Percentiles rank a stretch among this genome's conserved stretches.
Evolutionary conservation across 2,329 filamentous ascomycete species (phyloP).

Genomic region (Septoria petroselini): DNA sequence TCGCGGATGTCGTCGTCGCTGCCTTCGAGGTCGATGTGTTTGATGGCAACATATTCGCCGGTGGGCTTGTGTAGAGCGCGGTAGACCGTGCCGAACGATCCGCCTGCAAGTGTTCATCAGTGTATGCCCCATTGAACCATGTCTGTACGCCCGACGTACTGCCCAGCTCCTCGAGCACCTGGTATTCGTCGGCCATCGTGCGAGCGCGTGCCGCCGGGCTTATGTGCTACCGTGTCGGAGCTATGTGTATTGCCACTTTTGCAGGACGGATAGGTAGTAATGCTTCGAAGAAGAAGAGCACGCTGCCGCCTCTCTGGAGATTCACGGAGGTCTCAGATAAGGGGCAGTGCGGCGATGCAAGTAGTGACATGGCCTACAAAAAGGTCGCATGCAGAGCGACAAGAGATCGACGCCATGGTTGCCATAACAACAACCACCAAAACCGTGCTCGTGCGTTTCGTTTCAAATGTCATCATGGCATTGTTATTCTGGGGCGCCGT

Average conservation of each 20-base stretch:
- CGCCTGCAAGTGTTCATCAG: constrained; percentile 54
- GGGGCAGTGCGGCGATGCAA: not conserved
- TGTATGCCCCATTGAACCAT: not conserved
- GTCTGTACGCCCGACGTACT: constrained; percentile 57
- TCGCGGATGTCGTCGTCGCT: constrained; percentile 98
- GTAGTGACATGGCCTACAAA: constrained; percentile 2
- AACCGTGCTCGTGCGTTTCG: not conserved
- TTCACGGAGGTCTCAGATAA: constrained; percentile 13
- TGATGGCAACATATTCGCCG: constrained; percentile 92
- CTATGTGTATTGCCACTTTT: constrained; percentile 13
- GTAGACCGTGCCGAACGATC: constrained; percentile 95
- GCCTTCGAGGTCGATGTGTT: constrained; percentile 97
- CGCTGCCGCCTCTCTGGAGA: constrained; percentile 4
- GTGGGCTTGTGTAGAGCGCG: constrained; percentile 90
- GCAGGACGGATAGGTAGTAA: constrained; percentile 17
- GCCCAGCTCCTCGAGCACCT: constrained; percentile 93
- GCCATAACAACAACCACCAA: not conserved
- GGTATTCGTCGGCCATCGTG: constrained; percentile 75
- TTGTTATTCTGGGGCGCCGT: not conserved
- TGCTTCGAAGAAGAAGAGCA: constrained; percentile 4
- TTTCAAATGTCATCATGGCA: not conserved
- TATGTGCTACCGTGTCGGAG: constrained; percentile 9
- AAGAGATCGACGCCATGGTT: no score
- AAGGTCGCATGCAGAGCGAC: not conserved
- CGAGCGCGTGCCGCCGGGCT: constrained; percentile 13